A percentile compares a stretch with the other conserved stretches of the same genome.
Evolutionary conservation across 441 rosid species (phyloP).

Genomic region (Populus hybrid): DNA sequence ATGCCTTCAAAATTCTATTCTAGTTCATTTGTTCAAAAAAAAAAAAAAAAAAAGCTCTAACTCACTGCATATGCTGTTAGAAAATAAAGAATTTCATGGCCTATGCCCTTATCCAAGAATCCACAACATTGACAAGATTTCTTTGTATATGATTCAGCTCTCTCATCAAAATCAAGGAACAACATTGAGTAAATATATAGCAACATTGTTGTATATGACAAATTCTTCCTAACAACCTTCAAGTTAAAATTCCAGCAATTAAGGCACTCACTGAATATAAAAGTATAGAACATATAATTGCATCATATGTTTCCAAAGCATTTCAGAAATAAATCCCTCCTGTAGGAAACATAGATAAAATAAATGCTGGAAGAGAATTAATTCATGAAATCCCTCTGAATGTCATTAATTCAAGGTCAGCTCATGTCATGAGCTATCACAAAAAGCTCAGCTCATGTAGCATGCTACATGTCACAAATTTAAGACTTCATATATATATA

Average conservation of each 20-base stretch:
- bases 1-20: neutral
- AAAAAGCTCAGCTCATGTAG: neutral
- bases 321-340: neutral
- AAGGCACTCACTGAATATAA: neutral
- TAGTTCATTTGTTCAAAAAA: neutral
- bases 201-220: neutral
- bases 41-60: too few relatives aligned
- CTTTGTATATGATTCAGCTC: neutral
- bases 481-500: neutral
- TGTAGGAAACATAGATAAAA: neutral
- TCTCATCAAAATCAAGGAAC: neutral
- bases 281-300: neutral
- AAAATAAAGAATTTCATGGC: neutral
- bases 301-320: neutral
- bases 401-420: conserved; percentile 1
- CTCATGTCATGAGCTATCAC: neutral
- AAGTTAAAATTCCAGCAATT: neutral
- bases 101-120: neutral
- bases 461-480: neutral
- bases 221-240: neutral
- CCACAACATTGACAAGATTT: neutral
- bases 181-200: neutral
- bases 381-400: conserved; percentile 1
- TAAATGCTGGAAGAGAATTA: neutral
- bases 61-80: too few relatives aligned